phyloP scores from a whole-genome alignment of 768 basidiomycete genomes.

The Tylopilus plumbeoviolaceoides region DNA sequence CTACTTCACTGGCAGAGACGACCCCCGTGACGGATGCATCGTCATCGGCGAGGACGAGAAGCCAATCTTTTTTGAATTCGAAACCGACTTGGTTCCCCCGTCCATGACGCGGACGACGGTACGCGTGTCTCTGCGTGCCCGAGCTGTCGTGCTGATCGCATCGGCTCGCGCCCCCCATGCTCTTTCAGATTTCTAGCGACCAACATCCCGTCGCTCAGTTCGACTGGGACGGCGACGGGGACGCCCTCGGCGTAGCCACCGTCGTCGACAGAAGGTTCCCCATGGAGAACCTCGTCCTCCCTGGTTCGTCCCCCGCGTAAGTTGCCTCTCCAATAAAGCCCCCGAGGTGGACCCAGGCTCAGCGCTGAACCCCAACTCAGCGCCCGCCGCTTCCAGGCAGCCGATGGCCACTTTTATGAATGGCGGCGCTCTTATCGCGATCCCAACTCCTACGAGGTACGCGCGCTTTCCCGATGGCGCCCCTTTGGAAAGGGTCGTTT shows the following conservation, averaged over 20 bases:
- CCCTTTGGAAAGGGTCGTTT: background rate
- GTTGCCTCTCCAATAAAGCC: background rate
- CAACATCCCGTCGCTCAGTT: conserved; percentile 50
- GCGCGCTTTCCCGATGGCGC: conserved; percentile 8
- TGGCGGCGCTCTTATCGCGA: conserved; percentile 55
- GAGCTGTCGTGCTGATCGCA: background rate
- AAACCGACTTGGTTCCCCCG: conserved; percentile 40
- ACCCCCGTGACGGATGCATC: conserved; percentile 60
- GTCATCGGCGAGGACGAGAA: conserved; percentile 62
- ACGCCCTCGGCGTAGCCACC: conserved; percentile 41
- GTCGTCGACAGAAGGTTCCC: conserved; percentile 52
- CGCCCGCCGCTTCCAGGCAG: conserved; percentile 55
- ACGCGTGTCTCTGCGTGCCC: background rate
- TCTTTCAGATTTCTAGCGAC: conserved; percentile 35
- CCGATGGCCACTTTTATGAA: conserved; percentile 57
- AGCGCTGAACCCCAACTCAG: conserved; percentile 32
- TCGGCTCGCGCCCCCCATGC: background rate
- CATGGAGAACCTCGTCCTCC: conserved; percentile 59
- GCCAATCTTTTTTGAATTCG: conserved; percentile 62
- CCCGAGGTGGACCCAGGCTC: conserved; percentile 1
- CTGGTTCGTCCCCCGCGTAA: conserved; percentile 51
- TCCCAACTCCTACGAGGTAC: conserved; percentile 58
- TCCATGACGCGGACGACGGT: conserved; percentile 27
- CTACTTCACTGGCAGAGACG: conserved; percentile 66
- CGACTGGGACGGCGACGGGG: conserved; percentile 39